Evolutionary conservation across 2,329 filamentous ascomycete genomes (phyloP).

Genomic region (Microsporum ferrugineum): DNA sequence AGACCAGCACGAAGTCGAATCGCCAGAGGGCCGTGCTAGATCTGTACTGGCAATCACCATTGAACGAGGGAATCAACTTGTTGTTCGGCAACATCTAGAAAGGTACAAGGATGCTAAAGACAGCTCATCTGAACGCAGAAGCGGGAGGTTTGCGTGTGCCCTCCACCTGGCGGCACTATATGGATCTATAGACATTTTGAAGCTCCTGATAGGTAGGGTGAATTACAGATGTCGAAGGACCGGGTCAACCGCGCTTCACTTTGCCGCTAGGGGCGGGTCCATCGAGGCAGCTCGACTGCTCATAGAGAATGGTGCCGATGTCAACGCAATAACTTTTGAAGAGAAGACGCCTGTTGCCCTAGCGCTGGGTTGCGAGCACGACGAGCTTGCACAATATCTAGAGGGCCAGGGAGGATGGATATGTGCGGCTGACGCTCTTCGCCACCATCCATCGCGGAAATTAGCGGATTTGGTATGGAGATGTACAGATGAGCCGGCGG

Average conservation of each 20-base stretch:
- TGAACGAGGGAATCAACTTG: conserved; percentile 2
- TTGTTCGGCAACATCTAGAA: background rate
- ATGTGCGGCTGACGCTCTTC: background rate
- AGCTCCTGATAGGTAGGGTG: conserved; percentile 2
- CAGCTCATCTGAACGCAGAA: background rate
- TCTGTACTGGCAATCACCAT: conserved; percentile 9
- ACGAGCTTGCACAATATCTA: background rate
- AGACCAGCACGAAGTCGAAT: background rate
- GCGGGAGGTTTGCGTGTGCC: background rate
- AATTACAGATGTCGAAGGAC: background rate
- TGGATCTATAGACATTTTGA: conserved; percentile 6
- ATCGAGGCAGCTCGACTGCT: conserved; percentile 5
- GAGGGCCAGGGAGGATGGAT: conserved; percentile 2
- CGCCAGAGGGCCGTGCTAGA: background rate
- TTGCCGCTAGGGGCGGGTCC: conserved; percentile 7
- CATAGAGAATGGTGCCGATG: conserved; percentile 7
- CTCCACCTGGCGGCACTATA: conserved; percentile 6
- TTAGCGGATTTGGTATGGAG: background rate
- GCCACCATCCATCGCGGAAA: background rate
- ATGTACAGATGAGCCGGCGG: background rate
- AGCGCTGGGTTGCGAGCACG: background rate
- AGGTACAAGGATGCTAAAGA: background rate
- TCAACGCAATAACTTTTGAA: conserved; percentile 4
- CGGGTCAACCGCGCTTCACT: conserved; percentile 2
- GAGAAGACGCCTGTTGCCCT: conserved; percentile 9